Evolutionary conservation across 495 filamentous ascomycete species (phyloP).

Genomic region (Xylaria sp.): DNA sequence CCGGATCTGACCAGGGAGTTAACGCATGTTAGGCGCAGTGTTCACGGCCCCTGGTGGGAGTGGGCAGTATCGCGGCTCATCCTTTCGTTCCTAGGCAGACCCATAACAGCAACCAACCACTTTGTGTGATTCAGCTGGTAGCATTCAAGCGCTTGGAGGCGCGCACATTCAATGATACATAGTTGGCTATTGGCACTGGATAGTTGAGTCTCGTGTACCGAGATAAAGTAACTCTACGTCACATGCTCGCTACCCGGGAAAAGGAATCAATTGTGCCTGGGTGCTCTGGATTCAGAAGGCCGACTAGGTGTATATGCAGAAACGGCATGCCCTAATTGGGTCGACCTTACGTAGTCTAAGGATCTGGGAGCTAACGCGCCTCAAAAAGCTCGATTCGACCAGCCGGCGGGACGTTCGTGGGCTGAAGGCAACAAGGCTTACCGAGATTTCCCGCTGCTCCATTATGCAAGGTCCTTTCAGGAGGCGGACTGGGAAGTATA

Average conservation of each 20-base stretch:
- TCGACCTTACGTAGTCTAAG: not conserved
- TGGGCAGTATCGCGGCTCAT: not conserved
- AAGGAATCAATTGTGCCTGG: not conserved
- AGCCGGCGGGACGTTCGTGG: not conserved
- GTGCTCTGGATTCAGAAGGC: constrained; percentile 11
- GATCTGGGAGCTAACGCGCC: constrained; percentile 7
- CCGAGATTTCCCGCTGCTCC: constrained; percentile 20
- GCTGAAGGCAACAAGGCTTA: constrained; percentile 14
- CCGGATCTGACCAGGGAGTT: not conserved
- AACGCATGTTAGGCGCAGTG: not conserved
- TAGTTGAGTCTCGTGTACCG: not conserved
- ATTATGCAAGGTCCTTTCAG: constrained; percentile 25
- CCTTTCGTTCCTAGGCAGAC: not conserved
- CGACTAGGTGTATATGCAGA: not conserved
- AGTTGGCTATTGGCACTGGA: not conserved
- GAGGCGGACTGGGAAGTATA: not conserved
- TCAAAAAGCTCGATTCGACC: constrained; percentile 3
- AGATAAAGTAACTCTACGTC: not conserved
- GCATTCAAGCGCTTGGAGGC: not conserved
- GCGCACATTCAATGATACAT: constrained; percentile 2
- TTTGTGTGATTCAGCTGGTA: not conserved
- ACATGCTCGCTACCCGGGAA: not conserved
- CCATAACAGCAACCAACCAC: not conserved
- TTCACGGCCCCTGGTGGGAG: not conserved
- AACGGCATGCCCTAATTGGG: constrained; percentile 15